A percentile compares a stretch with the other conserved stretches of the same genome.
These are phyloP conservation scores for Verticillium zaregamsianum DNA, from an alignment of 2,329 filamentous ascomycete species.

Conservation along the genomic window DNA sequence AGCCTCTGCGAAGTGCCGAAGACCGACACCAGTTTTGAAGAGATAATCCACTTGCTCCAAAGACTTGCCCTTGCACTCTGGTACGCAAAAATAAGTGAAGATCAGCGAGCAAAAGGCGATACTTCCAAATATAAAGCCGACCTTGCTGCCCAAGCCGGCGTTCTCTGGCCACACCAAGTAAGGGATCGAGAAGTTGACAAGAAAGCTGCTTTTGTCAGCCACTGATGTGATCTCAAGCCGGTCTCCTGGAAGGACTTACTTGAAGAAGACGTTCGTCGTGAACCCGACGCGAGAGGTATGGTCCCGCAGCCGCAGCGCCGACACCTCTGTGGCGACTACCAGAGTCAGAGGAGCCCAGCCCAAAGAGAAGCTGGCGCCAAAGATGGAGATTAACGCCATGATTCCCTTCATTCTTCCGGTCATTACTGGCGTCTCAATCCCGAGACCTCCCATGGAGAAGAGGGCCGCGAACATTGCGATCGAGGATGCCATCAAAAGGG, in stretches of 20 bases:
- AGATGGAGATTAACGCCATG: conserved; percentile 27
- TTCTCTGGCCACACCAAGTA: conserved; percentile 32
- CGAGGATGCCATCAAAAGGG: not conserved
- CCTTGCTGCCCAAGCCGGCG: conserved; percentile 22
- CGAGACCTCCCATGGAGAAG: conserved; percentile 12
- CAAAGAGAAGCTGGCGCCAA: conserved; percentile 22
- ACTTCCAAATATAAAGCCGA: conserved; percentile 15
- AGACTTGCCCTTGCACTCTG: conserved; percentile 17
- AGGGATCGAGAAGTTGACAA: conserved; percentile 30
- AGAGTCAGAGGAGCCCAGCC: conserved; percentile 31
- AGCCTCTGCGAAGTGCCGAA: conserved; percentile 11
- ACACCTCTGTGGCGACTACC: conserved; percentile 29
- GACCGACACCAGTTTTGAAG: conserved; percentile 12
- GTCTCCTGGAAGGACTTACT: not conserved
- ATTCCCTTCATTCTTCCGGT: conserved; percentile 15
- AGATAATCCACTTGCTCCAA: conserved; percentile 19
- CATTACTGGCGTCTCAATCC: conserved; percentile 8
- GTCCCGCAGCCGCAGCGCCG: conserved; percentile 25
- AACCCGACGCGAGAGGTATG: conserved; percentile 16
- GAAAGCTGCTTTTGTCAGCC: conserved; percentile 19
- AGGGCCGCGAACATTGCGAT: conserved; percentile 3
- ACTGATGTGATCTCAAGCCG: not conserved
- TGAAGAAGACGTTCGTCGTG: conserved; percentile 13
- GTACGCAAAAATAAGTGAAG: conserved; percentile 14
- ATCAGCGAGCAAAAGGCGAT: conserved; percentile 11